phyloP scores from a whole-genome alignment of 305 asterid genomes.

The Striga hermonthica region DNA sequence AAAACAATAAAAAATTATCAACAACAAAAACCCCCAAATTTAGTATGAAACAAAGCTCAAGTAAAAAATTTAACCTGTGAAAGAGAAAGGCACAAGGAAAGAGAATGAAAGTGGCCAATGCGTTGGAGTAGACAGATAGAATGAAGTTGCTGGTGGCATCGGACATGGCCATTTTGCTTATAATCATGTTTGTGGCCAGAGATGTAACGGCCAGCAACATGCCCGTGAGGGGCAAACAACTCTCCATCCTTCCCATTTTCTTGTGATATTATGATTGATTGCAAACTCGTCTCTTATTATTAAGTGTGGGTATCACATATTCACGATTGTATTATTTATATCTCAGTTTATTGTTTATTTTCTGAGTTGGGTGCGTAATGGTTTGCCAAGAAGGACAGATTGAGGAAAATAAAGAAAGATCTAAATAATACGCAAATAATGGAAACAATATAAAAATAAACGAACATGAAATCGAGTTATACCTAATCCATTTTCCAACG shows the following conservation, averaged over 20 bases:
- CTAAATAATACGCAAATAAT: too few relatives aligned
- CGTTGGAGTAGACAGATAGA: conserved; percentile 49
- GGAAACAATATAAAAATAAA: too few relatives aligned
- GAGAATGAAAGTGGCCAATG: conserved; percentile 50
- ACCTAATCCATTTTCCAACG: too few relatives aligned
- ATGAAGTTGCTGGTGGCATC: conserved; percentile 51
- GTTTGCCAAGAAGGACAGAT: too few relatives aligned
- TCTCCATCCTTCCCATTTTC: conserved; percentile 14
- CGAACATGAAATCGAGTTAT: too few relatives aligned
- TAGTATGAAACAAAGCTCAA: background rate
- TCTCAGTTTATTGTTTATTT: too few relatives aligned
- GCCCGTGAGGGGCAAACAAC: conserved; percentile 37
- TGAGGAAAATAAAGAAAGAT: too few relatives aligned
- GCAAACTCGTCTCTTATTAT: too few relatives aligned
- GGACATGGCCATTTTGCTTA: conserved; percentile 54
- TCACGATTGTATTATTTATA: too few relatives aligned
- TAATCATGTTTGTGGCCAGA: conserved; percentile 40
- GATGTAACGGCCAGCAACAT: conserved; percentile 46
- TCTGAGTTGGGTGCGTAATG: too few relatives aligned
- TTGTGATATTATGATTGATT: too few relatives aligned
- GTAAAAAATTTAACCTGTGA: conserved; percentile 35
- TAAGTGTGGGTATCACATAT: too few relatives aligned
- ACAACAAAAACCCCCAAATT: background rate
- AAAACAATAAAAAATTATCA: background rate
- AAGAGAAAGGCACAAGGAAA: conserved; percentile 45